Base-by-base conservation (phyloP, 129 eudicot species). In the Flaveria trinervia region DNA sequence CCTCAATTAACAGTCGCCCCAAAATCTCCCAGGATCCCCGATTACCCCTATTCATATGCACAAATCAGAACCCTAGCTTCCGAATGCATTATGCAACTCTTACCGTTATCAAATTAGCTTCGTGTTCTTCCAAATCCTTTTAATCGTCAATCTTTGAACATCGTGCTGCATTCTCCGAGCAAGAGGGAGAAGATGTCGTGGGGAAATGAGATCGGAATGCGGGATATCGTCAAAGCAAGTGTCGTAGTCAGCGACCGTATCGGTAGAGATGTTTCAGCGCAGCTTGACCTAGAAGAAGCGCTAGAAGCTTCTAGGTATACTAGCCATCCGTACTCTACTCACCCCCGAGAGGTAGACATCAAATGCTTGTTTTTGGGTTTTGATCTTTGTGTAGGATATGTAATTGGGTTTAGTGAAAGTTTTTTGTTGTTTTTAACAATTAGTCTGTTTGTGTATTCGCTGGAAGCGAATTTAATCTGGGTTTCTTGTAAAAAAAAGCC, bases 241-340 rank as follows among this genome's bases (percentile, higher is more conserved):
- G 79, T 91, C 9, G 90, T 86, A 9, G 91, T 94, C 20, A 87
- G 92, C 60, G 93, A 94, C 80, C 86, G 94, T 43, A 89, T 88
- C 44, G 92, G 88, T 41, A 79, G 91, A 71, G 99, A 95, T 55
- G 88, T 91, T 5, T 84, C 93, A 5, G 69, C 88, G 15, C 97
- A 89, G 73, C 84, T 81, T 71, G 98, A 94, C 77, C 87, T 94
- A 26, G 98, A 94, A 84, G 99, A 95, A 78, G 80, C 97, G 16
- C 82, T 95, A 1, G 99, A 91, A 88, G 97, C 99, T 80, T 86
- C 99, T 41, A 85, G 97, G 88, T 95, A 91, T 60, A 80, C 94
- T 4, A 89, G 93, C 30, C 99, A 95, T 85, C 99, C 97, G 14
- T 95, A 95, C 65, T 78, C 97, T 1, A 82, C 96, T 65, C 99